phyloP scores from a whole-genome alignment of 768 basidiomycete species.

The Lyophyllum shimeji region DNA sequence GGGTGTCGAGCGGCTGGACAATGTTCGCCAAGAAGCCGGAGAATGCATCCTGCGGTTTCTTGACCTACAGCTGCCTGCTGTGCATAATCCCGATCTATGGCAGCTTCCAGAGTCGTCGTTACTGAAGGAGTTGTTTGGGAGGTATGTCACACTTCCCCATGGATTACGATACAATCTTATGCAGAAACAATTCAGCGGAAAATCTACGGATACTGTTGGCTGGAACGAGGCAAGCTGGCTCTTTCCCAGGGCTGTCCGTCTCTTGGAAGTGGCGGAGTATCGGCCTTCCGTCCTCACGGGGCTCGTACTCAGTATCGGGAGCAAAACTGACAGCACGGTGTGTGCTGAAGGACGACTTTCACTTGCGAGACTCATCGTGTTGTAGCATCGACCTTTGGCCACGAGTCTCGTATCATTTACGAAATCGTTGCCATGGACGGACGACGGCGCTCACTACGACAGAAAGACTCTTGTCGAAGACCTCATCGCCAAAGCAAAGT shows the following conservation, averaged over 20 bases:
- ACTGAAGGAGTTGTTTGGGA: constrained; percentile 53
- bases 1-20: constrained; percentile 88
- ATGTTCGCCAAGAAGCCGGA: constrained; percentile 82
- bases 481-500: constrained; percentile 52
- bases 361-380: constrained; percentile 6
- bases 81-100: constrained; percentile 46
- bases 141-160: constrained; percentile 32
- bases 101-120: constrained; percentile 44
- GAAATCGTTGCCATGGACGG: constrained; percentile 45
- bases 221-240: constrained; percentile 79
- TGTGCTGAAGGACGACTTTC: constrained; percentile 24
- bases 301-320: constrained; percentile 76
- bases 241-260: constrained; percentile 68
- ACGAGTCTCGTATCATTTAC: constrained; percentile 60
- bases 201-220: constrained; percentile 35
- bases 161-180: constrained; percentile 1
- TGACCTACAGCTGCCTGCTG: constrained; percentile 40
- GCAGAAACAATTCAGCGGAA: constrained; percentile 28
- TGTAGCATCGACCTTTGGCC: constrained; percentile 69
- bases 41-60: constrained; percentile 55
- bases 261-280: constrained; percentile 64
- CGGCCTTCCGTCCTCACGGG: constrained; percentile 65
- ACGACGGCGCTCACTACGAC: constrained; percentile 37
- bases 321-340: constrained; percentile 85
- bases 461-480: constrained; percentile 55